These are phyloP conservation scores for Fusarium goolgardi DNA, from an alignment of 2,329 filamentous ascomycete species.

Conservation along the genomic window DNA sequence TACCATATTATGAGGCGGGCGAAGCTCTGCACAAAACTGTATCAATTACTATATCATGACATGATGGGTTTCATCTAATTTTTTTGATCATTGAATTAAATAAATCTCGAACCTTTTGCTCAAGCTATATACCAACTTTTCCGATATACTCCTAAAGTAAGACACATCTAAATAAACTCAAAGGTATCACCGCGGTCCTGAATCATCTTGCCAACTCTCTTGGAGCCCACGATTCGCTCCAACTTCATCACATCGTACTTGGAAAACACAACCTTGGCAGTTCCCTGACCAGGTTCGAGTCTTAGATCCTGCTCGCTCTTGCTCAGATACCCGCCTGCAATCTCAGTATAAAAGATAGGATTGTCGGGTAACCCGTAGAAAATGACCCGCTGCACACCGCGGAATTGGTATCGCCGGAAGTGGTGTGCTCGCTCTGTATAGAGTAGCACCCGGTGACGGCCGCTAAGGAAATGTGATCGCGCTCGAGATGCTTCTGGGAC, in stretches of 20 bases:
- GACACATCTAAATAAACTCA: slow-evolving; percentile 79
- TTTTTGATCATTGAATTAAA: slow-evolving; percentile 11
- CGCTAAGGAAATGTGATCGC: slow-evolving; percentile 86
- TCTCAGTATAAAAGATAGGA: slow-evolving; percentile 81
- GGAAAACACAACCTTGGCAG: slow-evolving; percentile 76
- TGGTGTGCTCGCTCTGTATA: slow-evolving; percentile 98
- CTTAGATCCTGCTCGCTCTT: slow-evolving; percentile 67
- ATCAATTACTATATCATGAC: slow-evolving; percentile 46
- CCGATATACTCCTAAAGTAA: slow-evolving; percentile 13
- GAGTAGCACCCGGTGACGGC: slow-evolving; percentile 83
- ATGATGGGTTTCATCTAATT: slow-evolving; percentile 23
- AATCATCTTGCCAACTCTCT: slow-evolving; percentile 85
- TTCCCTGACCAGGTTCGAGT: slow-evolving; percentile 69
- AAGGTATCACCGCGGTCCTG: slow-evolving; percentile 89
- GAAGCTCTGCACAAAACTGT: slow-evolving; percentile 49
- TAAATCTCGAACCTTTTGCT: slow-evolving; percentile 1
- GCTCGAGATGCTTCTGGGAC: slow-evolving; percentile 83
- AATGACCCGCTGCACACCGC: slow-evolving; percentile 84
- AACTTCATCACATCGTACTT: slow-evolving; percentile 90
- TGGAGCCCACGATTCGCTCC: slow-evolving; percentile 86
- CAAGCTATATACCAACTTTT: slow-evolving; percentile 12
- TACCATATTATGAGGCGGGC: slow-evolving; percentile 37
- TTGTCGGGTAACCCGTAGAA: slow-evolving; percentile 95
- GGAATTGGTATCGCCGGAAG: slow-evolving; percentile 87
- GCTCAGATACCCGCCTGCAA: slow-evolving; percentile 74